Base-by-base conservation (phyloP, 495 filamentous ascomycete genomes). In the Penicillium steckii region DNA sequence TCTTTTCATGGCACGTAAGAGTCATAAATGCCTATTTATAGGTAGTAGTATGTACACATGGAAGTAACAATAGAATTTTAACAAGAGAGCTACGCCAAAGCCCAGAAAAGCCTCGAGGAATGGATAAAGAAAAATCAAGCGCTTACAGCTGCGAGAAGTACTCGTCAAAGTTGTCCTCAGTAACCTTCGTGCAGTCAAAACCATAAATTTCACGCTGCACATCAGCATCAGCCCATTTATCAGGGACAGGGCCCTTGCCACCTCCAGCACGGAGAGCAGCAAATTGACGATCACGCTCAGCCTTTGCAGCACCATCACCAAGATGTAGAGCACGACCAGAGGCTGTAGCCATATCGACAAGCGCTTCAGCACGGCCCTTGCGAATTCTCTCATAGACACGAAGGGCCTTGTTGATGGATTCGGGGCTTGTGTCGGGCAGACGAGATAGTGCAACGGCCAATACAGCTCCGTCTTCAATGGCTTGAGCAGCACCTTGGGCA, bases 401-500 rank as follows among this genome's bases (percentile, higher is more conserved):
- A 41, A 94, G 75, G 8, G 82, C 80, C 59, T 82, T 82, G 60
- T 83, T 77, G 44, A 94, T 76, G 5, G 77, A 73, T 29, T 78
- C 76, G 1, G 82, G 72, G 4, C 70, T 71, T 4, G 73, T 66
- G 46, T 77, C 73, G 2, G 83, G 81, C 4, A 87, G 68, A 38
- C 69, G 63, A 40, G 76, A 68, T 8, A 93, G 79, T 26, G 81
- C 80, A 27, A 84, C 81, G n/a, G 80, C 85, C 8, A 92, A 66
- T 19, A 89, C 87, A 19, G 82, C 86, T 13, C 81, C 86, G 61
- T 92, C 87, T 71, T 94, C 89, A 47, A 92, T 87, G 23, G 87
- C 88, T 75, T 90, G 87, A n/a, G 88, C 89, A 23, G 87, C 88
- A n/a, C 88, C 88, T 74, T 92, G 89, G 25, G 80, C 82, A 12